Evolutionary conservation across 768 basidiomycete species (phyloP), one percentile per base, ranked within the genome.

Genomic region (Cyathus striatus): DNA sequence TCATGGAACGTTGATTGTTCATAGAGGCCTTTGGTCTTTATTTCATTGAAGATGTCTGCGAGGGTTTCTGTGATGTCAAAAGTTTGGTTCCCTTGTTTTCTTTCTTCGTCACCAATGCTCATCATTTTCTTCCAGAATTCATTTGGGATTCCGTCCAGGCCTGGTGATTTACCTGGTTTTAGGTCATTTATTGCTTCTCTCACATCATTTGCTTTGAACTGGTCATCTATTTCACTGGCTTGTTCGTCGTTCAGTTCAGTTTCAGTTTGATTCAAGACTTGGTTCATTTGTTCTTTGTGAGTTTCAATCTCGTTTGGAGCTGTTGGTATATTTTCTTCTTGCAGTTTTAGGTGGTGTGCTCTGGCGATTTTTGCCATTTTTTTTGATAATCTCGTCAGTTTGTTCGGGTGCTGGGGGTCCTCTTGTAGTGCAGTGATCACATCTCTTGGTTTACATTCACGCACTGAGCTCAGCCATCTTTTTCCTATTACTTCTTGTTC

Each of bases 71-170:
- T 33, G 5, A 54, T 36, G 38, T 58, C 33, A 27, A 38, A 62
- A 30, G 9, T 30, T 30, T 30, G 47, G 10, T 42, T 38, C 1
- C 6, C 18, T 24, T 40, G 42, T n/a, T n/a, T n/a, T n/a, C n/a
- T n/a, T n/a, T n/a, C n/a, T 33, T 46, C 30, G 36, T 32, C 33
- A 24, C 23, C 23, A 6, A 40, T 24, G 2, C 24, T 10, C 2
- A 57, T 44, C 1, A 22, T n/a, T n/a, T n/a, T 43, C 36, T 59
- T 63, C 54, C 57, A 64, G 0, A 63, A 14, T 25, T 68, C 60
- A n/a, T 61, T 53, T 12, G 58, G 45, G 0, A 62, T 38, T 0
- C 61, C 51, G 36, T 67, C 54, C 3, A 60, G 7, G 0, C 62
- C 57, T 0, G 61, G 13, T 0, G 64, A 48, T 4, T 49, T 62